phyloP scores from a whole-genome alignment of 1,284 basidiomycete genomes.

The Trametes pubescens region DNA sequence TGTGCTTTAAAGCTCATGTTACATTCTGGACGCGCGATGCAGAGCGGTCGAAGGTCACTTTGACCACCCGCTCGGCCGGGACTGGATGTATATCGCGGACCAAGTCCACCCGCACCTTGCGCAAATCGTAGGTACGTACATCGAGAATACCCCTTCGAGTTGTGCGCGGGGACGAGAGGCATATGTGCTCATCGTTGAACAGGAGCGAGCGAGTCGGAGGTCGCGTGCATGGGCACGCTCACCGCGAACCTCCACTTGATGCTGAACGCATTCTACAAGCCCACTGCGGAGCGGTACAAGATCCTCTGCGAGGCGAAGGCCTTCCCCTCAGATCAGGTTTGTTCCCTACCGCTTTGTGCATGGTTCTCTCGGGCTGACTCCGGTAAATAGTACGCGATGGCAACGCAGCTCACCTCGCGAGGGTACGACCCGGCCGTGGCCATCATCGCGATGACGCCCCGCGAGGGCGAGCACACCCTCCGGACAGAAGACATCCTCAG shows the following conservation, averaged over 20 bases:
- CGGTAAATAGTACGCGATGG: slow-evolving; percentile 88
- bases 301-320: slow-evolving; percentile 95
- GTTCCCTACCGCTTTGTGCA: not conserved
- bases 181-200: not conserved
- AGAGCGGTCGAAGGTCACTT: slow-evolving; percentile 95
- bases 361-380: not conserved
- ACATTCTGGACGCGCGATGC: slow-evolving; percentile 7
- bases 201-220: slow-evolving; percentile 90
- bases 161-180: not conserved
- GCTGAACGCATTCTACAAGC: slow-evolving; percentile 94
- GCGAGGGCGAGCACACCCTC: slow-evolving; percentile 86
- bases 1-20: slow-evolving; percentile 6
- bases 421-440: slow-evolving; percentile 80
- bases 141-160: not conserved
- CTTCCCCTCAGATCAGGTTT: slow-evolving; percentile 92
- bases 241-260: slow-evolving; percentile 96
- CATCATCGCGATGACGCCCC: slow-evolving; percentile 83
- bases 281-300: slow-evolving; percentile 86
- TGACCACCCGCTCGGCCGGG: slow-evolving; percentile 82
- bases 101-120: slow-evolving; percentile 81
- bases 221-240: slow-evolving; percentile 93
- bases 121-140: slow-evolving; percentile 78
- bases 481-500: slow-evolving; percentile 91
- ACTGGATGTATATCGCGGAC: slow-evolving; percentile 87
- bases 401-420: slow-evolving; percentile 86